These are phyloP conservation scores for Oryza glumipatula DNA, from an alignment of 176 grass and related monocot species.

Conservation along the genomic window DNA sequence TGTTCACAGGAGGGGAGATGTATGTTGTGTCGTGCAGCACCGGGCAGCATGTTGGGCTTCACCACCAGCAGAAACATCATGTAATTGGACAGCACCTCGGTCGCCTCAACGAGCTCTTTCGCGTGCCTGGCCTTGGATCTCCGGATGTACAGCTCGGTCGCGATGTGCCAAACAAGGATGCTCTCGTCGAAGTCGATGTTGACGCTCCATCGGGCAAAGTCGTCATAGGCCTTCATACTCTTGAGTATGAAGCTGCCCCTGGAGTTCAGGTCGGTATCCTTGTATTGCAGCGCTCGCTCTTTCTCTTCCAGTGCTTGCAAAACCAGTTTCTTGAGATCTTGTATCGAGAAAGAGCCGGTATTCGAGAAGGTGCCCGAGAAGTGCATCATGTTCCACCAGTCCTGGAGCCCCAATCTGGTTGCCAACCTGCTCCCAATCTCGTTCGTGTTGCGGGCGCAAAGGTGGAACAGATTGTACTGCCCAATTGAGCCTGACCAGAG, in stretches of 20 bases:
- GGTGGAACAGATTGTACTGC: constrained; percentile 48
- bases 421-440: background rate
- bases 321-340: background rate
- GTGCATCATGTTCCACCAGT: background rate
- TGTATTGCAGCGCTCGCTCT: background rate
- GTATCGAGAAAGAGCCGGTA: background rate
- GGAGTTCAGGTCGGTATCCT: background rate
- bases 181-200: constrained; percentile 22
- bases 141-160: constrained; percentile 29
- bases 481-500: constrained; percentile 51
- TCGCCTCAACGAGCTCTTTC: background rate
- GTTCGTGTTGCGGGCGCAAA: constrained; percentile 22
- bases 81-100: background rate
- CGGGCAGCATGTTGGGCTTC: background rate
- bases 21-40: background rate
- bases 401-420: background rate
- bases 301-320: background rate
- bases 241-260: background rate
- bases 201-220: background rate
- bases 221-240: background rate
- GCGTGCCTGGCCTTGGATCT: background rate
- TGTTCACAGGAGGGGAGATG: too few species aligned
- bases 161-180: constrained; percentile 61
- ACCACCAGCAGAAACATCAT: background rate
- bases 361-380: background rate